A percentile compares a stretch with the other conserved stretches of the same genome.
phyloP scores from a whole-genome alignment of 2,329 filamentous ascomycete genomes.

The Microdochium nivale region DNA sequence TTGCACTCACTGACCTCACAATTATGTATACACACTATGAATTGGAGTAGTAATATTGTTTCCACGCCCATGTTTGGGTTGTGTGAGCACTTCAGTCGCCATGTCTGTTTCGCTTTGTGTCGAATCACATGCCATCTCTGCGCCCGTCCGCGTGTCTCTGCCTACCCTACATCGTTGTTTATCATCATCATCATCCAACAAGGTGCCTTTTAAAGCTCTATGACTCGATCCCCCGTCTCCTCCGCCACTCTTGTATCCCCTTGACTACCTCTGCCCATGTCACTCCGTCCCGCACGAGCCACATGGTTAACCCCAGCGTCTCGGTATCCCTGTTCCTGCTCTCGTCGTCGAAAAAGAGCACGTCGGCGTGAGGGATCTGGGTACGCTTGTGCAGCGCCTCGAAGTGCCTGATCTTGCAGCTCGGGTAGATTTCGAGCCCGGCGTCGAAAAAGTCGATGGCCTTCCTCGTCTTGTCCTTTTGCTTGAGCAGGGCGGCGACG shows the following conservation, averaged over 20 bases:
- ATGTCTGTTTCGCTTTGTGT: too few species aligned
- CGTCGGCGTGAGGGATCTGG: slow-evolving; percentile 66
- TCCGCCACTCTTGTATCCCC: slow-evolving; percentile 75
- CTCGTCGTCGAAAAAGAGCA: slow-evolving; percentile 97
- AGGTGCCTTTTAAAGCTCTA: too few species aligned
- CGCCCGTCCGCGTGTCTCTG: too few species aligned
- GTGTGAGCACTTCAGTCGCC: too few species aligned
- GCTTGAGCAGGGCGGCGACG: slow-evolving; percentile 5
- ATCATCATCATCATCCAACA: too few species aligned
- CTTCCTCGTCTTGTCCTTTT: slow-evolving; percentile 25
- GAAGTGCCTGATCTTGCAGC: slow-evolving; percentile 81
- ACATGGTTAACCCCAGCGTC: slow-evolving; percentile 73
- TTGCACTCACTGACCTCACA: too few species aligned
- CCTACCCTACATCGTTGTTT: too few species aligned
- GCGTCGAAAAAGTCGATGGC: slow-evolving; percentile 53
- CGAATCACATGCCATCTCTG: too few species aligned
- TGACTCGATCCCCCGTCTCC: slow-evolving; percentile 42
- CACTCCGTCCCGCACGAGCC: slow-evolving; percentile 71
- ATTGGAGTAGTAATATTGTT: too few species aligned
- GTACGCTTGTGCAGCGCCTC: slow-evolving; percentile 62
- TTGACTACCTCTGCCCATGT: slow-evolving; percentile 68
- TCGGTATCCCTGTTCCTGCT: slow-evolving; percentile 75
- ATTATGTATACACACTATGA: too few species aligned
- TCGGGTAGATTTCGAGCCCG: slow-evolving; percentile 61
- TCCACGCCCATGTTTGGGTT: too few species aligned